Base-by-base conservation (phyloP, 306 rosid species). In the Prunus armeniaca region DNA sequence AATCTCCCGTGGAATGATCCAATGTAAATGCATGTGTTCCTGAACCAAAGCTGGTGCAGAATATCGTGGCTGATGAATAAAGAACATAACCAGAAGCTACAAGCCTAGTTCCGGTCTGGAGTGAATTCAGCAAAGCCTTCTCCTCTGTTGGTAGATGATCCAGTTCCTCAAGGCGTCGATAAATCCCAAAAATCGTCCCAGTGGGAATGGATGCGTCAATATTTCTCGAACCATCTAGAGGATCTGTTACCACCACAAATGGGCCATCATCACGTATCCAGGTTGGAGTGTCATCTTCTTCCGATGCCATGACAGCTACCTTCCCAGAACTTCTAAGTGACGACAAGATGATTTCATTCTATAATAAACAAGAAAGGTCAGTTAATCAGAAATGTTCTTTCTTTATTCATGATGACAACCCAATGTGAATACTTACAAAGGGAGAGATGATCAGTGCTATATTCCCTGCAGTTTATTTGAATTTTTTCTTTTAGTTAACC, bases 241-340 rank as follows among this genome's bases (percentile, higher is more conserved):
- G 98, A 82, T 95, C 98, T 3, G 97, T 94, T 67, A 92, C 98
- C 38, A 94, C 96, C 67, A 92, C 95, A 56, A 90, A 94, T 5
- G 88, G 93, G 38, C 95, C 97, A 71, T 87, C 90, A 18, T 88
- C 93, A 50, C 79, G 79, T 64, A 95, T 84, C 97, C 98, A 95
- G 78, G 87, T 80, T 0, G 98, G 98, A 62, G 80, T 79, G 80
- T 95, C 97, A 69, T 89, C 88, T 84, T 95, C 97, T 84, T 95
- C 97, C 14, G 97, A 95, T 81, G 98, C 96, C 97, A 95, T 86
- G 69, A 89, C 96, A 56, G 96, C 91, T 75, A 95, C 98, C 87
- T 92, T 95, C 72, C 97, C 96, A 20, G 97, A 94, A 72, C 86
- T 87, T 81, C 60, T 82, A 45, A 95, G 96, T 24, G 96, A 87